These are phyloP conservation scores for Verbena officinalis DNA, from an alignment of 257 asterid species.

Conservation along the genomic window DNA sequence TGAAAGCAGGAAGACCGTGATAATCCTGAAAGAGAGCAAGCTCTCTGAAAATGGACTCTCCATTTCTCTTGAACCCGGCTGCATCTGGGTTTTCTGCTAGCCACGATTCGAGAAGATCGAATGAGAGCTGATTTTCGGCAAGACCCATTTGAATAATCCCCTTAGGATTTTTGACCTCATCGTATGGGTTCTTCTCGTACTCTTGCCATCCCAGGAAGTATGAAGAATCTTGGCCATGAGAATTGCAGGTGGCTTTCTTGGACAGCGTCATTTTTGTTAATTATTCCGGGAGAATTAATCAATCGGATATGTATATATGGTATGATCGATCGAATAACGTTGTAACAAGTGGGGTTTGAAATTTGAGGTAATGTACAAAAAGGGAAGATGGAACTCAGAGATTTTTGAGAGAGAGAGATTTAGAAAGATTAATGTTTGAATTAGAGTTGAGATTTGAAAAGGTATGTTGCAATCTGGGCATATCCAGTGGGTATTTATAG, in stretches of 20 bases:
- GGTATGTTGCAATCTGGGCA: conserved; percentile 39
- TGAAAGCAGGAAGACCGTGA: conserved; percentile 66
- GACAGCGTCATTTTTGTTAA: conserved; percentile 45
- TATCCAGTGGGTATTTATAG: conserved; percentile 34
- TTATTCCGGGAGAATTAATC: too few species aligned
- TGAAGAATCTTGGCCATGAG: conserved; percentile 66
- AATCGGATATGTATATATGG: too few species aligned
- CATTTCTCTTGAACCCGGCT: conserved; percentile 46
- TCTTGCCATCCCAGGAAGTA: conserved; percentile 71
- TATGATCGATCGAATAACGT: not conserved
- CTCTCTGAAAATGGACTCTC: conserved; percentile 53
- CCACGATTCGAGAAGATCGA: conserved; percentile 57
- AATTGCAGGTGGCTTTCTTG: conserved; percentile 49
- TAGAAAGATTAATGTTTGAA: conserved; percentile 10
- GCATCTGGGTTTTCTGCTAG: conserved; percentile 49
- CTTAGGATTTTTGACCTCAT: conserved; percentile 40
- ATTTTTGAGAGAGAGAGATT: conserved; percentile 10
- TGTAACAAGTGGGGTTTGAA: not conserved
- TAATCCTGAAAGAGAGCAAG: conserved; percentile 72
- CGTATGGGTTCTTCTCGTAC: conserved; percentile 63
- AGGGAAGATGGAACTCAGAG: not conserved
- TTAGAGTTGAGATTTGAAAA: conserved; percentile 5
- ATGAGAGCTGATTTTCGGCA: conserved; percentile 68
- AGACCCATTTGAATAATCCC: conserved; percentile 71
- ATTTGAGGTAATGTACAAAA: not conserved